Percentiles rank a stretch among this genome's conserved stretches.
Conservation (phyloP, 2,329 filamentous ascomycete genomes). For the Pyricularia grisea region DNA sequence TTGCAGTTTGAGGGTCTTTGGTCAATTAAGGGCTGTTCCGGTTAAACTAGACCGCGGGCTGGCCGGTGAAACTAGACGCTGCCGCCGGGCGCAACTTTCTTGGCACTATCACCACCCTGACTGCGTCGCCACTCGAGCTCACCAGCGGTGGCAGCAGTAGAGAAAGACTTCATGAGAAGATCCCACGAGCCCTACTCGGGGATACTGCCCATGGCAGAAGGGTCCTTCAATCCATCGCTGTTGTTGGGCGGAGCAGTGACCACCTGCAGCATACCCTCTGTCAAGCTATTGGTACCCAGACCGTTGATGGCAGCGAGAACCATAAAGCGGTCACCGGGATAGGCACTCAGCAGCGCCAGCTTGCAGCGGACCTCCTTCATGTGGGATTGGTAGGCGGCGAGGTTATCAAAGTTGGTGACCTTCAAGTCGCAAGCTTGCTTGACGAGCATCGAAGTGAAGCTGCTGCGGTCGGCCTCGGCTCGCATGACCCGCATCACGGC, state of each 20-base stretch:
- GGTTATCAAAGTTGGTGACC: conserved; percentile 7
- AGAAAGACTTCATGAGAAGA: conserved; percentile 8
- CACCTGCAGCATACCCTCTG: conserved; percentile 5
- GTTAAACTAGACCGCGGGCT: no score
- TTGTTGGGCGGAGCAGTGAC: neutral
- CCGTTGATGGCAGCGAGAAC: conserved; percentile 9
- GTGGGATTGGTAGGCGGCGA: conserved; percentile 10
- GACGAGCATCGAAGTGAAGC: conserved; percentile 7
- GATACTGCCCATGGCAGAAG: neutral
- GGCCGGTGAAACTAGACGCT: neutral
- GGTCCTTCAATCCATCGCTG: neutral
- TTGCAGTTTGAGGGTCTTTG: no score
- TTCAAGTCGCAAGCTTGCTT: conserved; percentile 6
- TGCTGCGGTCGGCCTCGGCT: conserved; percentile 5
- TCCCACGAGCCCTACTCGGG: conserved; percentile 6
- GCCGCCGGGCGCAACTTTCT: neutral
- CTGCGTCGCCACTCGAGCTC: neutral
- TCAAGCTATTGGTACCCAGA: conserved; percentile 7
- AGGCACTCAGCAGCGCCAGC: conserved; percentile 7
- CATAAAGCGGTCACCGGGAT: conserved; percentile 9
- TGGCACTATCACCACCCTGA: neutral
- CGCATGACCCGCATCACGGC: conserved; percentile 7
- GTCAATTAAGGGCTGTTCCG: neutral
- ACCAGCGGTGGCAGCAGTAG: neutral
- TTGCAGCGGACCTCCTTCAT: conserved; percentile 7